Base-by-base conservation (phyloP, 176 grass and related monocot genomes). In the Aegilops sharonensis region DNA sequence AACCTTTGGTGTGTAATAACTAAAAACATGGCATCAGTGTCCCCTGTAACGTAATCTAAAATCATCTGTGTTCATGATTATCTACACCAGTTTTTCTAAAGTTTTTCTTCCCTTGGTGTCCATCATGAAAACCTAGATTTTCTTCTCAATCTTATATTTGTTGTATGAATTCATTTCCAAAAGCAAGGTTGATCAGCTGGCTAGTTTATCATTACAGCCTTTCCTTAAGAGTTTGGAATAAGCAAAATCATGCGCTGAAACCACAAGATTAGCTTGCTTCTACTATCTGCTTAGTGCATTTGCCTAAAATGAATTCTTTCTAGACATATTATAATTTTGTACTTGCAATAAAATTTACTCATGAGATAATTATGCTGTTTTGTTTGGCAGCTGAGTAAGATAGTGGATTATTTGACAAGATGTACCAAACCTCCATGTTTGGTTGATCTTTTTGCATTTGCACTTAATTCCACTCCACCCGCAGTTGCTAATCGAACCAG, bases 401-500 rank as follows among this genome's bases (percentile, higher is more conserved):
- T 95, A 34, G 67, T 91, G 18, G 91, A 95, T 25, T 89, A 87
- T 72, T 88, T 97, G 81, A 87, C 84, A 84, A 90, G 79, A 91
- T 91, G 45, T 34, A 87, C 79, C 63, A 97, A 95, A 62, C 95
- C 92, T 66, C 24, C 84, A 79, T 61, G 86, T 81, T 62, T 97
- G 32, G 86, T 79, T 89, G 95, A 97, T 74, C 82, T 97, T 27
- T 97, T 93, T 85, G 83, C 93, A 39, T 93, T 97, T 90, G 65
- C 83, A 20, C 52, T 56, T 56, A 20, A 56, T 68, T 93, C 89
- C 68, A 91, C 84, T 75, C 92, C 91, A 83, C 85, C 87, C 43
- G 85, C 85, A 24, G 66, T 90, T 85, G 84, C 79, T 61, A 91
- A 87, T 31, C 89, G 90, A 87, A 84, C 85, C 9, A 87, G 95